These are phyloP conservation scores for Seiridium cupressi DNA, from an alignment of 2,329 filamentous ascomycete genomes.

Conservation along the genomic window DNA sequence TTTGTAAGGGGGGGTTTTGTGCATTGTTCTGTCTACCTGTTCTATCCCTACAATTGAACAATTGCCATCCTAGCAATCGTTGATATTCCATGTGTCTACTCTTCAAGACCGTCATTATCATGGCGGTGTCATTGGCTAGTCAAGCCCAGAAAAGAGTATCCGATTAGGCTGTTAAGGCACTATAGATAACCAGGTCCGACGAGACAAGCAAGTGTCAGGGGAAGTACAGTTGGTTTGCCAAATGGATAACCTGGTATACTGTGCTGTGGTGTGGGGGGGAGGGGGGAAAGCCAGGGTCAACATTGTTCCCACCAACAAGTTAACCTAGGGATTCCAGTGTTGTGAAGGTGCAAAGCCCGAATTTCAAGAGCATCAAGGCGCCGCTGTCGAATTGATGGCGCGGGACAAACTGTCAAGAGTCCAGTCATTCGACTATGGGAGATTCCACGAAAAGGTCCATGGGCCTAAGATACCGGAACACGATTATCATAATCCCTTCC, in stretches of 20 bases:
- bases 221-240: not conserved
- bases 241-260: not conserved
- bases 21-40: not conserved
- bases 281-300: not conserved
- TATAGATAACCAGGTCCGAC: too few species aligned
- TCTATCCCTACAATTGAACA: not conserved
- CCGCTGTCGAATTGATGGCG: too few species aligned
- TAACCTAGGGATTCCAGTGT: not conserved
- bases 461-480: not conserved
- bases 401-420: not conserved
- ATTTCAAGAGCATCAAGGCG: not conserved
- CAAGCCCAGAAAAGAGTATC: too few species aligned
- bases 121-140: too few species aligned
- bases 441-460: not conserved
- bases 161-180: too few species aligned
- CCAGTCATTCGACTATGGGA: not conserved
- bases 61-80: not conserved
- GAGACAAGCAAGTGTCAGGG: not conserved
- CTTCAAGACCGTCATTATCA: too few species aligned
- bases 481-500: not conserved
- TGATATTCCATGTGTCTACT: too few species aligned
- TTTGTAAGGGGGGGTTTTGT: not conserved
- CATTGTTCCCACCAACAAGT: slow-evolving; percentile 9
- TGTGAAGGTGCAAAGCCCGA: not conserved
- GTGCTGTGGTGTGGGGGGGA: not conserved